Conservation (phyloP, 2,329 filamentous ascomycete genomes). For the Talaromyces marneffei region DNA sequence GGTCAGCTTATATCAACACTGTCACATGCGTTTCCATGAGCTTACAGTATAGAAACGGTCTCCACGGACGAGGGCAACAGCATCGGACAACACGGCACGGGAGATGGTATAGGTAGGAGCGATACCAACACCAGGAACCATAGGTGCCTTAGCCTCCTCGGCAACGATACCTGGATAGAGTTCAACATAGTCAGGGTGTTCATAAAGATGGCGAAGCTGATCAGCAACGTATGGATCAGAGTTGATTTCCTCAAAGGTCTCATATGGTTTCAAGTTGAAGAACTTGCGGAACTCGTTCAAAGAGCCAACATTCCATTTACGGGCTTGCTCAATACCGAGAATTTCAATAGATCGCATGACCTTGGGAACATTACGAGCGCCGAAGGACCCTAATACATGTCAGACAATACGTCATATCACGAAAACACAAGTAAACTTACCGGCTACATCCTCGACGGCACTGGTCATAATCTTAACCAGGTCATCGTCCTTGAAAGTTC, state of each 20-base stretch:
- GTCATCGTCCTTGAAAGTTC: constrained; percentile 68
- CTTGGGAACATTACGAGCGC: constrained; percentile 64
- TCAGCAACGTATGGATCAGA: constrained; percentile 51
- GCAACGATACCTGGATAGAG: constrained; percentile 61
- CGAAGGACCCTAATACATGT: constrained; percentile 51
- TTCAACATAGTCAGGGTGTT: constrained; percentile 61
- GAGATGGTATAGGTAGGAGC: constrained; percentile 36
- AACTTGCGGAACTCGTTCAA: constrained; percentile 56
- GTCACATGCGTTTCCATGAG: background rate
- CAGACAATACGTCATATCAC: background rate
- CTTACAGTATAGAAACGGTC: constrained; percentile 67
- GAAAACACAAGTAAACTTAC: constrained; percentile 11
- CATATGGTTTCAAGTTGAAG: constrained; percentile 54
- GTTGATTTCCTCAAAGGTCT: constrained; percentile 56
- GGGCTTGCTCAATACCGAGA: constrained; percentile 68
- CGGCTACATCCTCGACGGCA: constrained; percentile 63
- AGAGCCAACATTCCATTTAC: constrained; percentile 55
- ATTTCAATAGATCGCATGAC: constrained; percentile 71
- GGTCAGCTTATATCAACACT: background rate
- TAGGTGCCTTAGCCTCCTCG: constrained; percentile 35
- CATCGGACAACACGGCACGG: constrained; percentile 40
- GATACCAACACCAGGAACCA: constrained; percentile 34
- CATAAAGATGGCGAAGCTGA: constrained; percentile 55
- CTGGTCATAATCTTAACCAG: constrained; percentile 64
- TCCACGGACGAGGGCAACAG: constrained; percentile 46